These are phyloP conservation scores for Clitopilus passeckerianus DNA, from an alignment of 768 basidiomycete genomes.

Conservation along the genomic window DNA sequence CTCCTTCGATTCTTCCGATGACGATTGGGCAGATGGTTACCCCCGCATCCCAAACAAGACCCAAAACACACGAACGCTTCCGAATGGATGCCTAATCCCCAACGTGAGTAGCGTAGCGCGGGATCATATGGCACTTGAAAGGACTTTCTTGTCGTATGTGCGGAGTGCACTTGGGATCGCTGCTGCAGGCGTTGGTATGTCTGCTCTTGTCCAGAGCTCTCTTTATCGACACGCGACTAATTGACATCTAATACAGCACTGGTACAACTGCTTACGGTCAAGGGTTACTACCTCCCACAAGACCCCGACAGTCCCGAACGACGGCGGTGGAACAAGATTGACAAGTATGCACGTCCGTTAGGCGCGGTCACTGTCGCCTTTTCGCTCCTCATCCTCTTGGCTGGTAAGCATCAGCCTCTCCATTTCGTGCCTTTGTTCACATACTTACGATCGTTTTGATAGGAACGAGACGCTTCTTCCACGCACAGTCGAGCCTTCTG, in stretches of 20 bases:
- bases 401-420: constrained; percentile 30
- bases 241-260: too few species aligned
- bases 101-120: constrained; percentile 42
- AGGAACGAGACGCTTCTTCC: constrained; percentile 51
- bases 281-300: constrained; percentile 12
- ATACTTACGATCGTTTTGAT: neutral
- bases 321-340: constrained; percentile 2
- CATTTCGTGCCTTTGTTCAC: neutral
- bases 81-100: neutral
- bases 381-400: constrained; percentile 40
- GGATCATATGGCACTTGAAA: constrained; percentile 59
- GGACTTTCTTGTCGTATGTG: constrained; percentile 61
- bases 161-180: constrained; percentile 58
- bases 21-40: neutral
- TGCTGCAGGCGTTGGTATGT: constrained; percentile 53
- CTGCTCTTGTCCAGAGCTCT: neutral
- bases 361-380: constrained; percentile 43
- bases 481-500: constrained; percentile 42
- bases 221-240: too few species aligned
- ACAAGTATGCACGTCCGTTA: constrained; percentile 40
- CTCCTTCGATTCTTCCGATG: neutral
- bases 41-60: neutral
- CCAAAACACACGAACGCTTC: neutral
- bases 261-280: constrained; percentile 48
- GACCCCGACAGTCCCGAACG: neutral